Percentiles rank a stretch among this genome's conserved stretches.
phyloP scores from a whole-genome alignment of 2,329 filamentous ascomycete genomes.

The Domatiomyces globalis region DNA sequence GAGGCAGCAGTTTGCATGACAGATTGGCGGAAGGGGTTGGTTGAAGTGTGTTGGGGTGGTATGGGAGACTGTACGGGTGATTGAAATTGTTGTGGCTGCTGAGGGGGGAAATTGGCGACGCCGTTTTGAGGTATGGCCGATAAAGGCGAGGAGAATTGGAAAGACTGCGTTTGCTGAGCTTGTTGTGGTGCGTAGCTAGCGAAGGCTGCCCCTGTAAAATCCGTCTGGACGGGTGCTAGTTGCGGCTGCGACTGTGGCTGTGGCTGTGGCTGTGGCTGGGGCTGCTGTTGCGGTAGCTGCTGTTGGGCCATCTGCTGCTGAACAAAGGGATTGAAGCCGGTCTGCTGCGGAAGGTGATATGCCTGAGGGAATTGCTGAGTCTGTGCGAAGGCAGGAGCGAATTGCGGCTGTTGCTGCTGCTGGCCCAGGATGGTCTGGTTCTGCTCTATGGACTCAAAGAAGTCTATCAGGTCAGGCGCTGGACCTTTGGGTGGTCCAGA shows the following conservation, averaged over 20 bases:
- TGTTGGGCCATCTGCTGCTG: constrained; percentile 15
- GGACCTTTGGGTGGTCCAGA: constrained; percentile 25
- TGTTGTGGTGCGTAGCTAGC: constrained; percentile 51
- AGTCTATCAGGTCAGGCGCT: constrained; percentile 70
- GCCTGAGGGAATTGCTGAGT: constrained; percentile 12
- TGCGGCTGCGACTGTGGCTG: constrained; percentile 43
- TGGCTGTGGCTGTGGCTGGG: constrained; percentile 24
- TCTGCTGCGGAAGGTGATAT: constrained; percentile 18
- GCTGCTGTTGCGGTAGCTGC: constrained; percentile 12
- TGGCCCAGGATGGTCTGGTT: constrained; percentile 59
- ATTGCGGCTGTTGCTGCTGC: constrained; percentile 23
- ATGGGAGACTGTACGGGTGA: constrained; percentile 22
- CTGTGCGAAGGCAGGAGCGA: constrained; percentile 5
- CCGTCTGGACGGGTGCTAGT: constrained; percentile 24
- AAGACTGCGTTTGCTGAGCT: constrained; percentile 13
- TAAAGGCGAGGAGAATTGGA: constrained; percentile 29
- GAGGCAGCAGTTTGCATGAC: constrained; percentile 49
- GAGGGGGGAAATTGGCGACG: constrained; percentile 29
- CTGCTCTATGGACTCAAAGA: constrained; percentile 85
- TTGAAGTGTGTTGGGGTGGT: constrained; percentile 45
- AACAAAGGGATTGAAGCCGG: constrained; percentile 18
- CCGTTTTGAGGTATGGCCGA: constrained; percentile 37
- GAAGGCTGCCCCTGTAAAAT: constrained; percentile 64
- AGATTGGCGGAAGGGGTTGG: constrained; percentile 89
- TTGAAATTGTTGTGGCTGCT: constrained; percentile 29